Percentiles rank a stretch among this genome's conserved stretches.
Conservation (phyloP, 2,329 filamentous ascomycete species). For the Phyllosticta citribraziliensis region DNA sequence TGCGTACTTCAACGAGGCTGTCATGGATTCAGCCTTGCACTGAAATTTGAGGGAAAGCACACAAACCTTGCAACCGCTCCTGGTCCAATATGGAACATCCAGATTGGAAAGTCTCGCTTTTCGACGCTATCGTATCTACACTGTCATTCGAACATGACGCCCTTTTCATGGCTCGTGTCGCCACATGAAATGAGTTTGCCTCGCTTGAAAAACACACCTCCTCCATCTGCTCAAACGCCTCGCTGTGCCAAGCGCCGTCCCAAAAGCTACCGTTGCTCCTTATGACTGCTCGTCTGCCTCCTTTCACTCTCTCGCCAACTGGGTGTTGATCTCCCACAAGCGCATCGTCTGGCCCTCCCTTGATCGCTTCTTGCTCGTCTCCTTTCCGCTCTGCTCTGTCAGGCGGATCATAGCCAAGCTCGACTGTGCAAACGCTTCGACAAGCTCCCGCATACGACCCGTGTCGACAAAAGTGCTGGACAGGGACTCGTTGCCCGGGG, state of each 20-base stretch:
- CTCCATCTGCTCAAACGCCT: not conserved
- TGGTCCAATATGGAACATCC: too few species aligned
- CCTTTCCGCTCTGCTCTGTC: conserved; percentile 3
- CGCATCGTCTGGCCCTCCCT: conserved; percentile 7
- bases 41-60: too few species aligned
- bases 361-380: conserved; percentile 4
- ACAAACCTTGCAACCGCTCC: too few species aligned
- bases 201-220: not conserved
- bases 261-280: not conserved
- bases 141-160: not conserved
- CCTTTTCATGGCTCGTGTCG: not conserved
- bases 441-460: conserved; percentile 35
- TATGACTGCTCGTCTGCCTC: not conserved
- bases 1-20: too few species aligned
- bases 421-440: conserved; percentile 58
- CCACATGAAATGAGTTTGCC: not conserved
- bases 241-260: not conserved
- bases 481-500: conserved; percentile 22
- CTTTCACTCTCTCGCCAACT: not conserved
- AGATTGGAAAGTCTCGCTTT: not conserved
- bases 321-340: conserved; percentile 2
- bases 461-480: conserved; percentile 29
- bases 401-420: conserved; percentile 56
- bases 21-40: too few species aligned
- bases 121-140: not conserved